Evolutionary conservation across 768 basidiomycete species (phyloP).

Genomic region (Trametes meyenii): DNA sequence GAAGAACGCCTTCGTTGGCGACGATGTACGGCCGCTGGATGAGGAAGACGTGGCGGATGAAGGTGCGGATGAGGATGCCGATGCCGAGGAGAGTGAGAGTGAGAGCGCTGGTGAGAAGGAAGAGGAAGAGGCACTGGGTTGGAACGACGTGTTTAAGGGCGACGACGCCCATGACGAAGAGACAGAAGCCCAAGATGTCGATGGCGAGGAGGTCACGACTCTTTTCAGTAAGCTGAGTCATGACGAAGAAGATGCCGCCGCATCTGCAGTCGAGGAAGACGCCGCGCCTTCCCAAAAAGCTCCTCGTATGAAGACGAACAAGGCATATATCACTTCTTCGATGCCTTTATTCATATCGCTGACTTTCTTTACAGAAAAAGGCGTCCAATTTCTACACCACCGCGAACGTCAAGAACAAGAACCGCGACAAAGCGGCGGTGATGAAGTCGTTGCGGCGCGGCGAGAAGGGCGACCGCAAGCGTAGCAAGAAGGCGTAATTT

Average conservation of each 20-base stretch:
- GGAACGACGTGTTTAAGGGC: slow-evolving; percentile 87
- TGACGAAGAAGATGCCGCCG: slow-evolving; percentile 19
- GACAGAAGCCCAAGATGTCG: slow-evolving; percentile 20
- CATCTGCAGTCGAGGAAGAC: slow-evolving; percentile 37
- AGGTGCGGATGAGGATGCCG: slow-evolving; percentile 47
- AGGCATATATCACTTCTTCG: slow-evolving; percentile 47
- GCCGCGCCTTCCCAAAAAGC: slow-evolving; percentile 43
- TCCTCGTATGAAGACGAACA: slow-evolving; percentile 91
- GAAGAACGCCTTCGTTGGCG: slow-evolving; percentile 84
- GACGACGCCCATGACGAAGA: slow-evolving; percentile 12
- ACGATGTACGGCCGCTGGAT: slow-evolving; percentile 76
- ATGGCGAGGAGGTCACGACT: slow-evolving; percentile 30
- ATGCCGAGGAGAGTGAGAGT: slow-evolving; percentile 40
- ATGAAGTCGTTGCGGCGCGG: slow-evolving; percentile 43
- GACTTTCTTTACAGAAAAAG: slow-evolving; percentile 61
- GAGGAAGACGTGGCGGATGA: slow-evolving; percentile 36
- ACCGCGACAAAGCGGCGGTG: slow-evolving; percentile 62
- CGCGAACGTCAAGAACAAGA: slow-evolving; percentile 89
- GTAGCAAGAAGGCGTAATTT: slow-evolving; percentile 7
- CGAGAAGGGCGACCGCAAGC: slow-evolving; percentile 18
- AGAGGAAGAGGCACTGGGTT: slow-evolving; percentile 60
- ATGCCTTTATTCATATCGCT: background rate
- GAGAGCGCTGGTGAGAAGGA: slow-evolving; percentile 34
- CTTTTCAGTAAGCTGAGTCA: slow-evolving; percentile 29
- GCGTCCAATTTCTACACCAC: slow-evolving; percentile 86